A percentile compares a stretch with the other conserved stretches of the same genome.
Conservation (phyloP, 371 early-diverging fungal species). For the Aphelidium insulamus region DNA sequence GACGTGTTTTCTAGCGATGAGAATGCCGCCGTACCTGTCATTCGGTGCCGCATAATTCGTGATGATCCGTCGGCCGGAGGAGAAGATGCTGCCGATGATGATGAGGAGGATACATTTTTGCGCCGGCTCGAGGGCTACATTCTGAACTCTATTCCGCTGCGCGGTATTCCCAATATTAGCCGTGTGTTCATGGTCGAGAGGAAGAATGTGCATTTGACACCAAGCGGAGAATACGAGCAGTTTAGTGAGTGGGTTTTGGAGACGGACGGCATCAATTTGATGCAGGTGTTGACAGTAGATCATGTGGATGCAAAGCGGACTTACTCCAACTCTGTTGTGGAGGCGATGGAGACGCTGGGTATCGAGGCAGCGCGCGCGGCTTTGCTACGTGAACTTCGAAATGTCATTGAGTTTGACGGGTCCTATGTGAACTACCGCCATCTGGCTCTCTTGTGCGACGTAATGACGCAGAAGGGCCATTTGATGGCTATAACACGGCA, state of each 20-base stretch:
- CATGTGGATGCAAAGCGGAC: slow-evolving; percentile 63
- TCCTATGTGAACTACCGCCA: slow-evolving; percentile 99
- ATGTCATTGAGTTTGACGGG: slow-evolving; percentile 94
- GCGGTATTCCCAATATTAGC: slow-evolving; percentile 73
- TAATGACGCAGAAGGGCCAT: slow-evolving; percentile 92
- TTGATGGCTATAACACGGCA: slow-evolving; percentile 97
- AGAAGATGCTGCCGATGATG: slow-evolving; percentile 28
- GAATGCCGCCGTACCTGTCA: slow-evolving; percentile 66
- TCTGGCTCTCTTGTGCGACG: slow-evolving; percentile 84
- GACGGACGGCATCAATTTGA: slow-evolving; percentile 91
- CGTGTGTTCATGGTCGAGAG: slow-evolving; percentile 80
- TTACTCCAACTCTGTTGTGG: slow-evolving; percentile 80
- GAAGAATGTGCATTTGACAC: slow-evolving; percentile 20
- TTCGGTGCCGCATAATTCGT: slow-evolving; percentile 69
- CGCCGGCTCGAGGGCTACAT: slow-evolving; percentile 60
- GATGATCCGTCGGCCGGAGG: slow-evolving; percentile 29
- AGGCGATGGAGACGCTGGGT: slow-evolving; percentile 86
- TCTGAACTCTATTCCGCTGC: slow-evolving; percentile 61
- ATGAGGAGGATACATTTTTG: slow-evolving; percentile 75
- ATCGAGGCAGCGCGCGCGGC: slow-evolving; percentile 94
- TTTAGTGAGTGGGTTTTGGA: slow-evolving; percentile 72
- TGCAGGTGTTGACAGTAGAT: slow-evolving; percentile 61
- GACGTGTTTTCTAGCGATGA: slow-evolving; percentile 79
- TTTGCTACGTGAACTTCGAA: slow-evolving; percentile 75
- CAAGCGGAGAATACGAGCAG: slow-evolving; percentile 40